Percentiles rank a stretch among this genome's conserved stretches.
Evolutionary conservation across 495 filamentous ascomycete species (phyloP).

Genomic region (Aspergillus nanangensis): DNA sequence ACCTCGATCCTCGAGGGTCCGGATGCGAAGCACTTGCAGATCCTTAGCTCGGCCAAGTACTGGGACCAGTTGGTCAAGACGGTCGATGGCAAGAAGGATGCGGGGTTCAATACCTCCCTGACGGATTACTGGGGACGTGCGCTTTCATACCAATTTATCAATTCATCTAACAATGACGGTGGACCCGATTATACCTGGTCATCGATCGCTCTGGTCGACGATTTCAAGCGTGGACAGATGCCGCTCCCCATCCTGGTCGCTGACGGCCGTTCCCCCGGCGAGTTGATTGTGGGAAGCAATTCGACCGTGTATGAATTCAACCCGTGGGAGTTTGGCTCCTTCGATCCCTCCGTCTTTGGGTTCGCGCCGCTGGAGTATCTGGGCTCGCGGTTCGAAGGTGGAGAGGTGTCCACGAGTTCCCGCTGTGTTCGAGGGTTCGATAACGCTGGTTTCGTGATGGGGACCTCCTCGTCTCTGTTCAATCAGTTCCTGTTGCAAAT

Average conservation of each 20-base stretch:
- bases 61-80: constrained; percentile 57
- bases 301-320: constrained; percentile 82
- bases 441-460: constrained; percentile 81
- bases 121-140: constrained; percentile 82
- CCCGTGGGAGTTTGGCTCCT: constrained; percentile 79
- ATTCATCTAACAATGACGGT: constrained; percentile 55
- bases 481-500: constrained; percentile 65
- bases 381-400: constrained; percentile 71
- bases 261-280: constrained; percentile 64
- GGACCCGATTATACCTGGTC: constrained; percentile 80
- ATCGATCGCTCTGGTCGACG: constrained; percentile 64
- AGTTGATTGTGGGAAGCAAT: constrained; percentile 61
- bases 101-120: constrained; percentile 68
- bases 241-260: constrained; percentile 80
- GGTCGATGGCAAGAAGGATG: constrained; percentile 60
- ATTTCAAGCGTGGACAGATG: constrained; percentile 60
- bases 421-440: constrained; percentile 79
- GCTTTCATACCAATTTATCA: constrained; percentile 77
- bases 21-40: constrained; percentile 38
- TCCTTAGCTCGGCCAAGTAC: constrained; percentile 52
- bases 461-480: constrained; percentile 81
- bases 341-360: constrained; percentile 74
- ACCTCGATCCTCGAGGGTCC: constrained; percentile 70
- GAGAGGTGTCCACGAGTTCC: constrained; percentile 49
- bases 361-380: constrained; percentile 71